Percentiles rank a stretch among this genome's conserved stretches.
phyloP scores from a whole-genome alignment of 176 grass and related monocot genomes.

The Carex pumila region DNA sequence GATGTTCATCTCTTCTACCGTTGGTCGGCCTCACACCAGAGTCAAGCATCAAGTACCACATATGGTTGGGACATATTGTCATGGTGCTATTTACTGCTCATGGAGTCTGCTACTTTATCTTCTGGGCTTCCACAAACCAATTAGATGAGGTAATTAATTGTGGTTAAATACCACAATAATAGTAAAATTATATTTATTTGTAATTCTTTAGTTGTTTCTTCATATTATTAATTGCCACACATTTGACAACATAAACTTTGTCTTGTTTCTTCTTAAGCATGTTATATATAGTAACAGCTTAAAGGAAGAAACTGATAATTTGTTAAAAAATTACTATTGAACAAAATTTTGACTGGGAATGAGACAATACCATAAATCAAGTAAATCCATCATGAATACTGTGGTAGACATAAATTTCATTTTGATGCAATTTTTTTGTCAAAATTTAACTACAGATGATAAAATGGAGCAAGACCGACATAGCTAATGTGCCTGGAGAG shows the following conservation, averaged over 20 bases:
- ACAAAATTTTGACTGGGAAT: not conserved
- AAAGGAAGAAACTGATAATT: not conserved
- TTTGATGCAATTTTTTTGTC: not conserved
- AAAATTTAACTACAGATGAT: constrained; percentile 31
- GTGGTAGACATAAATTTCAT: not conserved
- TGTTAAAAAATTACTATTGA: not conserved
- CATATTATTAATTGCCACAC: not conserved
- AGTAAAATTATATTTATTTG: not conserved
- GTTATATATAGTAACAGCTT: not conserved
- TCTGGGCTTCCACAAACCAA: constrained; percentile 42
- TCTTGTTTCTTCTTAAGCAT: not conserved
- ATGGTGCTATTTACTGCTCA: constrained; percentile 41
- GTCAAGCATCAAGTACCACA: constrained; percentile 54
- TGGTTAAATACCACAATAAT: not conserved
- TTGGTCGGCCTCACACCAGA: constrained; percentile 54
- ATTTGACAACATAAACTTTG: not conserved
- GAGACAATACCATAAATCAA: not conserved
- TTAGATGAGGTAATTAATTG: constrained; percentile 34
- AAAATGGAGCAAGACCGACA: constrained; percentile 32
- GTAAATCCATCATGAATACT: not conserved
- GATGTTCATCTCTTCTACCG: constrained; percentile 38
- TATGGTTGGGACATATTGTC: constrained; percentile 45
- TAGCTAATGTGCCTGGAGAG: constrained; percentile 41
- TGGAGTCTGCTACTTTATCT: constrained; percentile 25
- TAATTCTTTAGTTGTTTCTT: not conserved